Base-by-base conservation (phyloP, 257 asterid species). In the Primulina tabacum region DNA sequence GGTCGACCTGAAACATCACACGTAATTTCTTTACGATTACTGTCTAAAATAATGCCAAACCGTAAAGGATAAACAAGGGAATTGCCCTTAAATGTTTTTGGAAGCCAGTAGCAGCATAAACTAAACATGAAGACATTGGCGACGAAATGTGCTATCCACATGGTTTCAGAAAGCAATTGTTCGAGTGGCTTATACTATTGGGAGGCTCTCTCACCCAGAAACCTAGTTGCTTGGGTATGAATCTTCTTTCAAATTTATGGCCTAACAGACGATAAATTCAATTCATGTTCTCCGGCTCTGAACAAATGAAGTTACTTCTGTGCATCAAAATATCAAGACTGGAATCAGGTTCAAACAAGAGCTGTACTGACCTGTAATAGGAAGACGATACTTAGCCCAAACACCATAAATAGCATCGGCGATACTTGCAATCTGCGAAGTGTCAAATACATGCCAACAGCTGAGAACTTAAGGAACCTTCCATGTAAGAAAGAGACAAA, bases 341-440 rank as follows among this genome's bases (percentile, higher is more conserved):
- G 14, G 53, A 43, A 43, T 43, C 53, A 43, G 18, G 53, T 6
- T 12, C 17, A 14, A 10, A 43, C 53, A 43, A 11, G 53, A 43
- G 18, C 53, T 43, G n/a, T 11, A 43, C 20, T 1, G 4, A 89
- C 97, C 97, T 71, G 98, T 92, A 65, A 92, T 64, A 80, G 83
- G 96, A 62, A 92, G 96, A 26, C 96, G 95, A 43, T 89, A 87
- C 79, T 89, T 89, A 63, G 96, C 98, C 98, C 98, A 92, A 69
- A 92, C 64, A 20, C 87, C 94, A 77, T 92, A 92, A 29, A 85
- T 66, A 11, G 92, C 85, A 64, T 82, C 85, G 29, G 96, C 96
- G 67, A 89, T 71, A 47, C 87, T 89, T 2, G 94, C 90, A 74
- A 92, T 65, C 98, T 92, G 89, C 60, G 34, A 60, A 72, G 16